Percentiles rank a stretch among this genome's conserved stretches.
Evolutionary conservation across 1,284 basidiomycete species (phyloP).

Genomic region (Bondarzewia mesenterica): DNA sequence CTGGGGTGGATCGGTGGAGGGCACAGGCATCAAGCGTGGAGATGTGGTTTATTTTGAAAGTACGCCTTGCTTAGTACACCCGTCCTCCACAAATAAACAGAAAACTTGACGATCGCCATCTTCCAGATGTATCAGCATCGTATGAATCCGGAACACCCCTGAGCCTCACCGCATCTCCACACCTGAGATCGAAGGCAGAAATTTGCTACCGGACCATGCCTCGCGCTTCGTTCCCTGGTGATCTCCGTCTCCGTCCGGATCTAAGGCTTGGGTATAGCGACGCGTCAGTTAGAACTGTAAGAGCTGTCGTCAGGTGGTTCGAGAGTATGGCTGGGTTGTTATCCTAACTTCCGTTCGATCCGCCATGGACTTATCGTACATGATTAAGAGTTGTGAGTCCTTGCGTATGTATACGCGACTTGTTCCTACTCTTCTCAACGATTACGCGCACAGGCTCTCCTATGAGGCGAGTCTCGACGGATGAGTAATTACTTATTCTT

Average conservation of each 20-base stretch:
- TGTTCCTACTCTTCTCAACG: no score
- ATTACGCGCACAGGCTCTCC: no score
- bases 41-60: slow-evolving; percentile 63
- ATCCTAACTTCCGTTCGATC: no score
- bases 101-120: slow-evolving; percentile 1
- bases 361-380: no score
- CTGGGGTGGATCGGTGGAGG: slow-evolving; percentile 45
- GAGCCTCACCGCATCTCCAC: slow-evolving; percentile 54
- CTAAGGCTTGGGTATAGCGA: slow-evolving; percentile 62
- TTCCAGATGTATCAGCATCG: slow-evolving; percentile 39
- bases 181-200: slow-evolving; percentile 47
- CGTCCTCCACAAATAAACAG: not conserved
- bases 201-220: slow-evolving; percentile 76
- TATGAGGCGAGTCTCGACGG: no score
- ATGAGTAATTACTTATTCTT: no score
- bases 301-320: slow-evolving; percentile 62
- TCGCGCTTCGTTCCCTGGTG: slow-evolving; percentile 37
- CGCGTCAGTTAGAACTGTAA: slow-evolving; percentile 56
- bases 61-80: slow-evolving; percentile 23
- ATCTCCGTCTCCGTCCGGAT: slow-evolving; percentile 58
- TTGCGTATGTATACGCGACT: no score
- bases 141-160: slow-evolving; percentile 35
- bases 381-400: no score
- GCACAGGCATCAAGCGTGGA: slow-evolving; percentile 46
- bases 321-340: slow-evolving; percentile 56